These are phyloP conservation scores for Thraustochytrium striatum DNA, from an alignment of 352 stramenopile genomes.

Conservation along the genomic window DNA sequence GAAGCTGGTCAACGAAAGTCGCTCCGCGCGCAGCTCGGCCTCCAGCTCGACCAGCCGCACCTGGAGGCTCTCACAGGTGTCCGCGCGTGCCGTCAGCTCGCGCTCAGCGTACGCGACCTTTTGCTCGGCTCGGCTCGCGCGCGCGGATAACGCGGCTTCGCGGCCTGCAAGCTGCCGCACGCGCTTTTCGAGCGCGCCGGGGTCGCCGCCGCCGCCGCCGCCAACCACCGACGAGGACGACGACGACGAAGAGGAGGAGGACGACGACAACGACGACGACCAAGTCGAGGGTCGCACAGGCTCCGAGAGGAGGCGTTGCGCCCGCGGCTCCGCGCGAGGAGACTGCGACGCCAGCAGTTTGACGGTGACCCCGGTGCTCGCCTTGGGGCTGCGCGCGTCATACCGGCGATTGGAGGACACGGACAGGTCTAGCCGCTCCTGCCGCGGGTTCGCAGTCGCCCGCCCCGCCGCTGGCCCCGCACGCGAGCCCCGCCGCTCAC, in stretches of 20 bases:
- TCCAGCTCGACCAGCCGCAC: not conserved
- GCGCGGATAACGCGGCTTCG: constrained; percentile 22
- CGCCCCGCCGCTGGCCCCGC: not conserved
- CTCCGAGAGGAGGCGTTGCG: not conserved
- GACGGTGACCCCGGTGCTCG: not conserved
- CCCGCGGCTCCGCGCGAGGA: not conserved
- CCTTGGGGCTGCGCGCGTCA: not conserved
- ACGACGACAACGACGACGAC: not conserved
- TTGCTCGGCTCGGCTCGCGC: not conserved
- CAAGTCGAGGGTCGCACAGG: not conserved
- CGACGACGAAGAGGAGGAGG: not conserved
- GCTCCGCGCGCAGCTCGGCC: not conserved
- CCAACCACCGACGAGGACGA: too few relatives aligned
- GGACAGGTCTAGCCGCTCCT: not conserved
- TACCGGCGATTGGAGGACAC: constrained; percentile 19
- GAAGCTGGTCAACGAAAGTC: not conserved
- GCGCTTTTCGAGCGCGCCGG: not conserved
- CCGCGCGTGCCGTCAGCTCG: constrained; percentile 16
- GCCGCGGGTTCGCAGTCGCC: not conserved
- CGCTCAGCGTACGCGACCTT: constrained; percentile 22
- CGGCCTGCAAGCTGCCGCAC: not conserved
- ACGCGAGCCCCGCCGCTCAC: not conserved
- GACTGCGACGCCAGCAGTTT: not conserved
- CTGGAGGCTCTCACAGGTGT: not conserved
- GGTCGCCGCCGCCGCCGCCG: not conserved